Evolutionary conservation across 345 rosid species (phyloP), one percentile per base, ranked within the genome.

Genomic region (Sisymbrium altissimum): DNA sequence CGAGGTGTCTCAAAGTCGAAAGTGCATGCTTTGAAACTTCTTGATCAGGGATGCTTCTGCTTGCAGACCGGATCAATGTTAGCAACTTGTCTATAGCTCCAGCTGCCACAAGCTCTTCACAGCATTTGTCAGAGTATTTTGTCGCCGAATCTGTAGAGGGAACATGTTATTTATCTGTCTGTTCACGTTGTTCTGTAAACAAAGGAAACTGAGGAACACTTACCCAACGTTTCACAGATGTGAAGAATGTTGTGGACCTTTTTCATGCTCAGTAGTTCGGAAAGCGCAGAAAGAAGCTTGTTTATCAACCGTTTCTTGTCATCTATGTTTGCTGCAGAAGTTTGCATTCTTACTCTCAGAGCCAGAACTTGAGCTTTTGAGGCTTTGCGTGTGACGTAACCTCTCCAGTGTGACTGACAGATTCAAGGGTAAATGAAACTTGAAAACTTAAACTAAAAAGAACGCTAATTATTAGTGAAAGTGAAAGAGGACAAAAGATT

Each of bases 21-120:
- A 94, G 86, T 1, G 97, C 87, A 64, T 88, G 92, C 82, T 85
- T 94, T 66, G 88, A 75, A 59, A 94, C 87, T 83, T 89, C 84
- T 73, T 88, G 98, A 70, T 94, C 97, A 46, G 97, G 98, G 41
- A 94, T 83, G 82, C 98, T 94, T 79, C 89, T 84, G 57, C 84
- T 91, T 81, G 87, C 86, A 9, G 91, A 83, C 36, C 86, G 81
- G 35, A 94, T 91, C 55, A 82, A 79, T 70, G 86, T 83, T 71
- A 94, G 77, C 49, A 94, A 70, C 49, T 81, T 86, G 39, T 77
- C 78, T 56, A 88, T 81, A 62, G 98, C 96, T 41, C 98, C 98
- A 1, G 93, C 97, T 59, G 82, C 93, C 60, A 89, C 95, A 36
- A 94, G 93, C 68, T 91, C 83, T 81, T 88, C 96, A 25, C 97